Evolutionary conservation across 495 filamentous ascomycete genomes (phyloP).

Genomic region (Penicillium atrosanguineum): DNA sequence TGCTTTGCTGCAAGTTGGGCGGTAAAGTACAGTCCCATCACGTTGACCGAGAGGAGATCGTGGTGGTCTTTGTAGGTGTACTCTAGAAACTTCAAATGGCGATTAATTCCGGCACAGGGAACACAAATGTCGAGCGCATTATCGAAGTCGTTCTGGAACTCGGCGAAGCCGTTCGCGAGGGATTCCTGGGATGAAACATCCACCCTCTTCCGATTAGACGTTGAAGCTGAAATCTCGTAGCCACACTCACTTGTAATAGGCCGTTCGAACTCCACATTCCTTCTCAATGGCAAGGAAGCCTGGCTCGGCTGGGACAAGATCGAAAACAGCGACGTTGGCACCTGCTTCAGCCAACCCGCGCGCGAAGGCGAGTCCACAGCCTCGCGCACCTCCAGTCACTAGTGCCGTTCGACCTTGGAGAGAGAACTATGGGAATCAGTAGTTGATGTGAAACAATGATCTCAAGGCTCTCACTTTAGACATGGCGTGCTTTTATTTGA

Average conservation of each 20-base stretch:
- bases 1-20: conserved; percentile 46
- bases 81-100: conserved; percentile 37
- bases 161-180: conserved; percentile 52
- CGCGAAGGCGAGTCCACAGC: conserved; percentile 77
- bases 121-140: conserved; percentile 42
- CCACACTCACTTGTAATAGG: conserved; percentile 50
- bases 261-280: conserved; percentile 33
- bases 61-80: conserved; percentile 43
- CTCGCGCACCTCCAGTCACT: conserved; percentile 78
- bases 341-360: conserved; percentile 79
- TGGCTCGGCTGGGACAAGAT: conserved; percentile 32
- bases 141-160: conserved; percentile 38
- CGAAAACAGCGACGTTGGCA: conserved; percentile 73
- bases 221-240: conserved; percentile 45
- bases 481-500: conserved; percentile 5
- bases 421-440: conserved; percentile 31
- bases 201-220: conserved; percentile 56
- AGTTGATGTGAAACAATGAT: not conserved
- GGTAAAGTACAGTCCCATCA: conserved; percentile 38
- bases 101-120: conserved; percentile 41
- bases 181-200: conserved; percentile 57
- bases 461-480: conserved; percentile 6
- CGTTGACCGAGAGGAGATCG: conserved; percentile 37
- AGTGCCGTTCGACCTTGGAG: conserved; percentile 65
- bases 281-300: conserved; percentile 32